phyloP scores from a whole-genome alignment of 2,329 filamentous ascomycete genomes.

The Lasiodiplodia hormozganensis region DNA sequence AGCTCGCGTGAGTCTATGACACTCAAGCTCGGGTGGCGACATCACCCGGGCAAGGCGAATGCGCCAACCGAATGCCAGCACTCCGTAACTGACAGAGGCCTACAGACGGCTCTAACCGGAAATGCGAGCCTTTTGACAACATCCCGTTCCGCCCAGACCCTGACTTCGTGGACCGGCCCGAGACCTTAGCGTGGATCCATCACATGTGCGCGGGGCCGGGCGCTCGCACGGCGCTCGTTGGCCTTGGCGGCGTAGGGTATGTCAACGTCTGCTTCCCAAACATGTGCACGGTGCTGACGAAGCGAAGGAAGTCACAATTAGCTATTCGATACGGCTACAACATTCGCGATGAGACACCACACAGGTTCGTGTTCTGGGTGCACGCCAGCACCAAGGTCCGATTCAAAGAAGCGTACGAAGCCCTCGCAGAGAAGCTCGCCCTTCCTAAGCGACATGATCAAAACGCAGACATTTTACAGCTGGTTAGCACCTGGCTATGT shows the following conservation, averaged over 20 bases:
- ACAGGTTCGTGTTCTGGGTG: conserved; percentile 42
- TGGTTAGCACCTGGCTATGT: conserved; percentile 39
- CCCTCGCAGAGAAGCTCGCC: conserved; percentile 37
- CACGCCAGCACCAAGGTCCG: conserved; percentile 35
- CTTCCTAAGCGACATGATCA: conserved; percentile 37
- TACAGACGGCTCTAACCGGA: too few relatives aligned
- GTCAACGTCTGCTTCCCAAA: not conserved
- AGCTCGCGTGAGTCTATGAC: too few relatives aligned
- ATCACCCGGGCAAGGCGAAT: too few relatives aligned
- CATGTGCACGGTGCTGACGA: not conserved
- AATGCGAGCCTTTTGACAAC: not conserved
- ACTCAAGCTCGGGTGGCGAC: too few relatives aligned
- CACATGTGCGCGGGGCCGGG: not conserved
- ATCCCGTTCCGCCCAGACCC: not conserved
- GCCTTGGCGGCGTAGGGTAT: conserved; percentile 4
- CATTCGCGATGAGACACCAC: conserved; percentile 33
- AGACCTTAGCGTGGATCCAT: not conserved
- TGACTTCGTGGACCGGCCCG: not conserved
- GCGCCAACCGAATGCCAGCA: too few relatives aligned
- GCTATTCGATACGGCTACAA: conserved; percentile 38
- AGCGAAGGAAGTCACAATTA: conserved; percentile 36
- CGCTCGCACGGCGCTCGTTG: not conserved
- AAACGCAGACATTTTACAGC: conserved; percentile 32
- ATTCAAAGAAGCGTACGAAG: conserved; percentile 37
- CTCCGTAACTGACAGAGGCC: too few relatives aligned